A percentile compares a stretch with the other conserved stretches of the same genome.
Conservation (phyloP, 176 grass and related monocot species). For the Carex littledalei region DNA sequence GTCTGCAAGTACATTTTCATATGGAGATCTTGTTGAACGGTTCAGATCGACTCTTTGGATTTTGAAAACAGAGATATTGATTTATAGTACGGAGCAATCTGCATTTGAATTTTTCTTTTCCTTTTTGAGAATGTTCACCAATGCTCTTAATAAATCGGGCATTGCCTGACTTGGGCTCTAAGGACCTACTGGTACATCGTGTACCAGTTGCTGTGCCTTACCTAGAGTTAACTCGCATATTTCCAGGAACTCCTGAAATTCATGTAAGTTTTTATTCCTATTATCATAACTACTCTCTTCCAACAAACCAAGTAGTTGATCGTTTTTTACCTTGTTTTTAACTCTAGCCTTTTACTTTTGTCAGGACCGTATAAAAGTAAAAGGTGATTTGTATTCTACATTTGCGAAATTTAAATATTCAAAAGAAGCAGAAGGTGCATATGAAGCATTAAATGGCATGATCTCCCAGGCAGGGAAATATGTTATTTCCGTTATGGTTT, state of each 20-base stretch:
- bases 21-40: too few species aligned
- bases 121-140: neutral
- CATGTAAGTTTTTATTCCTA: slow-evolving; percentile 33
- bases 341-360: slow-evolving; percentile 7
- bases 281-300: neutral
- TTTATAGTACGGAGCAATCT: too few species aligned
- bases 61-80: too few species aligned
- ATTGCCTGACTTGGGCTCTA: slow-evolving; percentile 33
- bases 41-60: too few species aligned
- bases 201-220: slow-evolving; percentile 57
- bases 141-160: slow-evolving; percentile 33
- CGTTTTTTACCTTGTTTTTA: neutral
- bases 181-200: slow-evolving; percentile 55
- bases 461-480: slow-evolving; percentile 35
- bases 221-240: slow-evolving; percentile 47
- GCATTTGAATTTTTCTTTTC: neutral
- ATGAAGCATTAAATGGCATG: slow-evolving; percentile 49
- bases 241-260: slow-evolving; percentile 32
- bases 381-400: slow-evolving; percentile 71
- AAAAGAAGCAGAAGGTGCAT: slow-evolving; percentile 55
- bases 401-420: slow-evolving; percentile 37
- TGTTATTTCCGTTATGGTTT: neutral
- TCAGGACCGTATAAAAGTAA: slow-evolving; percentile 44
- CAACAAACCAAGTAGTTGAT: neutral
- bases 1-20: too few species aligned